Base-by-base conservation (phyloP, 805 yeast genomes). In the Wickerhamiella qilinensis region DNA sequence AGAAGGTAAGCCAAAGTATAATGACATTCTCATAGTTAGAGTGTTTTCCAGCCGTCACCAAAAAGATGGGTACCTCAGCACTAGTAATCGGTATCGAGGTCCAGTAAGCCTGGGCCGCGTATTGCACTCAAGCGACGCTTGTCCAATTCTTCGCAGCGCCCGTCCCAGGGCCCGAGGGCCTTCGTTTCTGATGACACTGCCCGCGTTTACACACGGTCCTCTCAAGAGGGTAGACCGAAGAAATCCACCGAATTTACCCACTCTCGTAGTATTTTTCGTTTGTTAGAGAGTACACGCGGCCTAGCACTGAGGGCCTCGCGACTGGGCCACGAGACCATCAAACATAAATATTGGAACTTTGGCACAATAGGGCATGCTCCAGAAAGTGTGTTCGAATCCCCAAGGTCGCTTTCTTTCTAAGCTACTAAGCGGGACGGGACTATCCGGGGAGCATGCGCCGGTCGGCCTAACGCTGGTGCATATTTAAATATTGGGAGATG, bases 241-340 rank as follows among this genome's bases (percentile, higher is more conserved):
- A 25, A 37, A 40, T 50, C 24, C 54, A 50, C 54, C 54, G 54
- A 50, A 50, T 50, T 50, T 50, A 46, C 54, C 54, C 54, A 50
- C 54, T 50, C 54, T 48, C 47, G 41, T 48, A 18, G 38, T 35
- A 20, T 16, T 29, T n/a, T 15, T 18, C 35, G 20, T 40, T 22
- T 33, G 36, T 49, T 42, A 46, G 46, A 49, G 54, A 50, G 54
- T 50, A 45, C 33, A 43, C 53, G 49, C 54, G 44, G 54, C 39
- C 42, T 38, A 43, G 39, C 38, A 40, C 40, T 44, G 51, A 49
- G 49, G 35, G 11, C 4, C 12, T 20, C 4, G 11, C 35, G 25
- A 20, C 35, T 32, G 15, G 24, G 17, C 35, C 25, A 32, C 35
- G 16, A 32, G 25, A 5, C 16, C n/a, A 11, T 20, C 21, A 15